A percentile compares a stretch with the other conserved stretches of the same genome.
These are phyloP conservation scores for Leccinum pallidistipes DNA, from an alignment of 1,284 basidiomycete genomes.

Conservation along the genomic window DNA sequence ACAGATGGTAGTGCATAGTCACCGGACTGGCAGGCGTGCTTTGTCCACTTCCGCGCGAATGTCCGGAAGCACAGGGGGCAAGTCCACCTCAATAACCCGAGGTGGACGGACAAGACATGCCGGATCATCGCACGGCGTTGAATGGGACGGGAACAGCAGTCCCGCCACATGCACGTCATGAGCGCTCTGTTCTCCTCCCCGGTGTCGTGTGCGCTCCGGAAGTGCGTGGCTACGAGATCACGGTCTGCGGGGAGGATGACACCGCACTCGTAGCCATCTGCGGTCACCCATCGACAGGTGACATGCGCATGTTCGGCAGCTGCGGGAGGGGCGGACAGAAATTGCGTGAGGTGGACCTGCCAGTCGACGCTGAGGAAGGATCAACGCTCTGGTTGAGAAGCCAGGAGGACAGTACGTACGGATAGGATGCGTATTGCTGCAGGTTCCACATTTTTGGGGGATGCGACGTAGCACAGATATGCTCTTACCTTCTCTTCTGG, in stretches of 20 bases:
- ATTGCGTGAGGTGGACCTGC: neutral
- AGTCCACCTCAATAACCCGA: constrained; percentile 9
- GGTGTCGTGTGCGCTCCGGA: constrained; percentile 2
- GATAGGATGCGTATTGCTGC: neutral
- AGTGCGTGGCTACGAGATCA: neutral
- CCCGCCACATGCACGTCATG: constrained; percentile 1
- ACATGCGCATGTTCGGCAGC: neutral
- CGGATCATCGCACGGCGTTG: constrained; percentile 6
- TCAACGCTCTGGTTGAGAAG: neutral
- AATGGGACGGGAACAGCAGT: constrained; percentile 1
- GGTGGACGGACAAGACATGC: constrained; percentile 8
- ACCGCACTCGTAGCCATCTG: neutral
- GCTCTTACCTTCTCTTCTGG: neutral
- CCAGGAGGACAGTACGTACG: neutral
- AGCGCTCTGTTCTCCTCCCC: neutral
- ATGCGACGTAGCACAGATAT: neutral
- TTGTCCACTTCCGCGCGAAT: constrained; percentile 5
- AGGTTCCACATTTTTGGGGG: neutral
- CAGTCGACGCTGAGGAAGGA: neutral
- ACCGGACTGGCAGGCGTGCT: constrained; percentile 2
- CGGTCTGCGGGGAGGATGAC: neutral
- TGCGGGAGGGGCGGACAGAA: neutral
- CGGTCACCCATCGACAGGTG: neutral
- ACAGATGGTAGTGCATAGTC: neutral
- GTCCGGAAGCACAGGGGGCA: constrained; percentile 8